Base-by-base conservation (phyloP, 768 basidiomycete species). In the Hemileccinum rubropunctum region DNA sequence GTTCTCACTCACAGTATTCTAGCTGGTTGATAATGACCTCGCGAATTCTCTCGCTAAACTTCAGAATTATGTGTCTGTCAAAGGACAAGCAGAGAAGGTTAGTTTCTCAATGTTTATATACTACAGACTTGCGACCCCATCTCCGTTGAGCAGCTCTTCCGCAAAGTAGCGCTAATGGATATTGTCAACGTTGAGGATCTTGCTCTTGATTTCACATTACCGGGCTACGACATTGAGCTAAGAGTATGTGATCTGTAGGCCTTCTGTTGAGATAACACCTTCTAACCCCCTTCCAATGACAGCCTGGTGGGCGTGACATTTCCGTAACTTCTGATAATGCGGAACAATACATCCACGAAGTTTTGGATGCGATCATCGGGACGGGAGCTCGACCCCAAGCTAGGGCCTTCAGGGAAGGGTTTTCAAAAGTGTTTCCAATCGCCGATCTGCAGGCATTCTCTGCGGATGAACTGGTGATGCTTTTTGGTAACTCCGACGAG, bases 401-500 rank as follows among this genome's bases (percentile, higher is more conserved):
- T 7, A 83, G 87, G 62, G 92, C 94, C 2, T 98, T 99, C 83
- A 79, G 84, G 56, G 90, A 94, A 55, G 95, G 93, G 1, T 95
- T 95, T 69, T 93, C 91, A 2, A 92, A 94, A 65, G 94, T 98
- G 27, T 98, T 99, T 78, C 91, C 95, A 5, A 84, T 98, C 40
- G 73, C 78, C 23, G 95, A 99, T 62, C 73, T 99, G 27, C 83
- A 88, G 58, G 89, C 91, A 6, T 99, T 99, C 72, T 88, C 95
- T 33, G 80, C 91, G 5, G 91, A 97, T 51, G 97, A 99, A 68
- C 72, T 99, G n/a, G 88, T 89, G 14, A 89, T 95, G 81, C 76
- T 98, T 18, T 95, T 98, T 61, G 95, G 95, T 15, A 95, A 95
- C 59, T 83, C 88, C 9, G 92, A 98, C n/a, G 97, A 99, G 63